Evolutionary conservation across 2,329 filamentous ascomycete genomes (phyloP), one percentile per base, ranked within the genome.

Genomic region (Trichoderma koningiopsis): DNA sequence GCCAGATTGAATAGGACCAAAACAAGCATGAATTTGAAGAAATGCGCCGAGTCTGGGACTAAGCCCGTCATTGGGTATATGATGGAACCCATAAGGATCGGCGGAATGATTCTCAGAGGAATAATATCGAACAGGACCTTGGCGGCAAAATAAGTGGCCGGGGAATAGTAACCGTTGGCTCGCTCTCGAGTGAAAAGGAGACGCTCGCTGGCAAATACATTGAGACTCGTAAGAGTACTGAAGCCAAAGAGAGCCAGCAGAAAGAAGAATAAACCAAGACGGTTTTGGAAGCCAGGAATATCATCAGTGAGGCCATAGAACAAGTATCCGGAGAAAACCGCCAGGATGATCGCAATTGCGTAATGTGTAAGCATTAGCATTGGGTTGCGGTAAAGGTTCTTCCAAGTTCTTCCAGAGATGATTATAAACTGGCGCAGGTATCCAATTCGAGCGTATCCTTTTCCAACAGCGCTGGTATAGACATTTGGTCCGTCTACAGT

Each of bases 51-150:
- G 68, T 94, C 91, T 0, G 96, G 88, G 27, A 96, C 90, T 16
- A 99, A 85, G 2, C 96, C 96, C 0, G 94, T 97, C 96, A 99
- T 99, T 0, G 96, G 96, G 78, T 99, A 99, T 27, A 99, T 89
- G 71, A 99, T 98, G 35, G 93, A 89, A 19, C 95, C 96, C 87
- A 98, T 96, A 70, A 99, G 91, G 71, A 98, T 91, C 0, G 96
- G 96, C 5, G 96, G 96, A 59, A 99, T 91, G 68, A 99, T 90
- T 60, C 96, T 89, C n/a, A 99, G 85, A 4, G 96, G 96, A 14
- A 99, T 87, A 73, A 99, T 95, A 77, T 99, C 96, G 78, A 99
- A 98, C n/a, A 97, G 82, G n/a, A 98, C 92, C 82, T 99, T 99
- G 75, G 94, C 91, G 0, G 92, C 86, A 78, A 98, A 99, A 81